Evolutionary conservation across 1,284 basidiomycete species (phyloP).

Genomic region (Cystobasidiaceae sp.): DNA sequence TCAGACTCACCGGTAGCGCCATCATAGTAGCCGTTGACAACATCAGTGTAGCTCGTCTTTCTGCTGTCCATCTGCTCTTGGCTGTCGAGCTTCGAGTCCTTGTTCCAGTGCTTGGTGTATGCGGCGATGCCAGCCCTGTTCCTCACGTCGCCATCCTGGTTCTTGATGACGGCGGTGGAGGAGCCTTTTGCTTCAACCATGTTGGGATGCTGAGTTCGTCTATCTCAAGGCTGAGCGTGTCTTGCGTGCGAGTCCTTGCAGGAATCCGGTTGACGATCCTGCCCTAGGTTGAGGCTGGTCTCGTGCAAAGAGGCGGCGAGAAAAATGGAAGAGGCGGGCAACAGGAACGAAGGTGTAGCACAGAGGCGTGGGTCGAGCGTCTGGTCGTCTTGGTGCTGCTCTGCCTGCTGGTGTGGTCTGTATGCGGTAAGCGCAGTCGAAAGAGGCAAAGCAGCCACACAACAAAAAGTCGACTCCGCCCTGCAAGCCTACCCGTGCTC

Average conservation of each 20-base stretch:
- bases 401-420: too few species aligned
- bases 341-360: too few species aligned
- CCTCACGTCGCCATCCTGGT: conserved; percentile 60
- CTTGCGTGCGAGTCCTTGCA: background rate
- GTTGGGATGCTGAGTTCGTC: background rate
- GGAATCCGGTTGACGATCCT: background rate
- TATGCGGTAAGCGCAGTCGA: too few species aligned
- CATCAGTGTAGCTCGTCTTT: conserved; percentile 75
- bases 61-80: conserved; percentile 67
- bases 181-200: conserved; percentile 10
- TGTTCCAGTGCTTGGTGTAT: conserved; percentile 93
- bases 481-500: too few species aligned
- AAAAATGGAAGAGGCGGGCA: too few species aligned
- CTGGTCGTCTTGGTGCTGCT: too few species aligned
- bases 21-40: conserved; percentile 69
- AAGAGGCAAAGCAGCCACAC: too few species aligned
- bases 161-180: conserved; percentile 12
- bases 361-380: too few species aligned
- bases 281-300: background rate
- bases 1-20: conserved; percentile 53
- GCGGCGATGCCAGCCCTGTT: conserved; percentile 75
- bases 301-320: too few species aligned
- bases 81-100: conserved; percentile 69
- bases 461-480: too few species aligned
- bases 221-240: background rate